Evolutionary conservation across 805 yeast genomes (phyloP), one percentile per base, ranked within the genome.

Genomic region (Nakazawaea holstii): DNA sequence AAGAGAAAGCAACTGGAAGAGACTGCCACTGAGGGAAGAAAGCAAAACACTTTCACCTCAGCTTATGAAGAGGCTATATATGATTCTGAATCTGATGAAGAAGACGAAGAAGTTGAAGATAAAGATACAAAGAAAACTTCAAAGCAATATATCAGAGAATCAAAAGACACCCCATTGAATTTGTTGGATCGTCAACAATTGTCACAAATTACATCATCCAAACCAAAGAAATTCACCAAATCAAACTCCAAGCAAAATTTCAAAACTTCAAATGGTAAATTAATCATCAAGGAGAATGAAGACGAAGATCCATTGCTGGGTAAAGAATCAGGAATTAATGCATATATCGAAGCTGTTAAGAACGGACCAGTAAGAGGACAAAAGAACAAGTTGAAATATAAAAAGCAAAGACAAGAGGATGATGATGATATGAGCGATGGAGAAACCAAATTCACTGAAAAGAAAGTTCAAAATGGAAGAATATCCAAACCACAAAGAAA

Each of bases 361-460:
- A 87, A 85, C 57, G 97, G 94, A 24, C 98, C 98, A 29, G 81
- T 90, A 3, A 84, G 96, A 66, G 97, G 97, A 49, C 97, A 88
- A 72, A 81, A 80, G 70, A 91, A 91, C 66, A 89, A 81, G 69
- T 78, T 92, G 46, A 43, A 43, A 30, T 30, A 49, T 35, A 41
- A 43, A 17, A 49, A 46, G 17, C 38, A 33, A 20, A 31, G 14
- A 20, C 52, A 55, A 43, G 49, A 15, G 6, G 46, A 33, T 15
- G 43, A 46, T 33, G 40, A 32, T 35, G 45, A 31, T 17, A 27
- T 76, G 20, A 79, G 76, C 33, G 81, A 74, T 37, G 80, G 70
- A 49, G 79, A 43, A 47, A 49, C 10, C 55, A 54, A 46, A 41
- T 35, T 36, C 20, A 24, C 40, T 35, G 64, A 52, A 49, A 51